Conservation (phyloP, 2,329 filamentous ascomycete species). For the Pseudogymnoascus sp. region DNA sequence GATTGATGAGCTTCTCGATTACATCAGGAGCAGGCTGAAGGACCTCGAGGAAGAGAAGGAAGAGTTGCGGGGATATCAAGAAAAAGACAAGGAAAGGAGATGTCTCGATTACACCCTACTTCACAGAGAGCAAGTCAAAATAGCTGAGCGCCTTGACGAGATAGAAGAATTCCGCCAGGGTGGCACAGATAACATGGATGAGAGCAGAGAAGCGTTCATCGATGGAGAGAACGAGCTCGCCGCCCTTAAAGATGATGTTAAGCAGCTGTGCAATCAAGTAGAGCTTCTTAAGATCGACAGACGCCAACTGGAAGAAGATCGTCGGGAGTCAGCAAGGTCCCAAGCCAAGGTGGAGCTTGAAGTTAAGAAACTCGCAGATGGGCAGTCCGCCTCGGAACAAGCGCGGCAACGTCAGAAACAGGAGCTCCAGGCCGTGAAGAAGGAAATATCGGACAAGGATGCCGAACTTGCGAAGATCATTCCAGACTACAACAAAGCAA, state of each 20-base stretch:
- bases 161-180: slow-evolving; percentile 75
- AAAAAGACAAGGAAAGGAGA: slow-evolving; percentile 84
- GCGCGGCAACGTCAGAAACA: slow-evolving; percentile 61
- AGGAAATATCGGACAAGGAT: slow-evolving; percentile 69
- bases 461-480: slow-evolving; percentile 64
- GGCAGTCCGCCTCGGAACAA: slow-evolving; percentile 69
- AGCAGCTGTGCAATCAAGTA: slow-evolving; percentile 70
- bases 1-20: slow-evolving; percentile 85
- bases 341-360: slow-evolving; percentile 82
- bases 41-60: slow-evolving; percentile 97
- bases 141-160: slow-evolving; percentile 68
- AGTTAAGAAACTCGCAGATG: slow-evolving; percentile 73
- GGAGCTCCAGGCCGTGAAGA: slow-evolving; percentile 63
- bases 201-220: slow-evolving; percentile 67
- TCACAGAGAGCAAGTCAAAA: slow-evolving; percentile 75
- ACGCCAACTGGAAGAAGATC: slow-evolving; percentile 80
- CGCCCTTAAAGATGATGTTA: slow-evolving; percentile 69
- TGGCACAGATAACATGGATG: slow-evolving; percentile 76
- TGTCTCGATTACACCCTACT: slow-evolving; percentile 94
- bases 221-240: slow-evolving; percentile 72
- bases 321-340: slow-evolving; percentile 68
- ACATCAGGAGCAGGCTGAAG: slow-evolving; percentile 79
- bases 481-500: slow-evolving; percentile 67
- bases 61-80: slow-evolving; percentile 86
- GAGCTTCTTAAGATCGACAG: slow-evolving; percentile 80